Conservation (phyloP, 1,284 basidiomycete species). For the Trametes sp. region DNA sequence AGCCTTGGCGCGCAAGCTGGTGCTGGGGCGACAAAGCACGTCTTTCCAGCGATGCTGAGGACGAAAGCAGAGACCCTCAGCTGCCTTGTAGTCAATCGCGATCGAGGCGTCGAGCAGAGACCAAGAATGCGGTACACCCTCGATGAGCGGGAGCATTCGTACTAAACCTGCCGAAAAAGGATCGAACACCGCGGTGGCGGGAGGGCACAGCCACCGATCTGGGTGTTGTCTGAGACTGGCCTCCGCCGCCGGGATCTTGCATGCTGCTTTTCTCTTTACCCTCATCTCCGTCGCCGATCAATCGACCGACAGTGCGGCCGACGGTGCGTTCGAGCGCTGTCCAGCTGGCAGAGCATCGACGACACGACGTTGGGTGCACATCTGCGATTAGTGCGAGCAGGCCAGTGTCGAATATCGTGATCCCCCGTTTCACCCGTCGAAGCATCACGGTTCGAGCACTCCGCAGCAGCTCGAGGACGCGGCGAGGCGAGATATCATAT, state of each 20-base stretch:
- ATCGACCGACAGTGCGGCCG: neutral
- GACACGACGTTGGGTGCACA: too few species aligned
- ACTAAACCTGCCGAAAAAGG: constrained; percentile 12
- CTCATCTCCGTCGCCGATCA: neutral
- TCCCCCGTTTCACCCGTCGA: neutral
- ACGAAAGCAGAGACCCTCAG: too few species aligned
- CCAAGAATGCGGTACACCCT: neutral
- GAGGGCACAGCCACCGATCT: constrained; percentile 21
- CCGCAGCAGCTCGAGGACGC: constrained; percentile 9
- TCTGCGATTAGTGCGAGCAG: constrained; percentile 9
- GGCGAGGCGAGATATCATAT: constrained; percentile 19
- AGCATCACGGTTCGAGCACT: constrained; percentile 5
- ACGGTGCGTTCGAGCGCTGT: neutral
- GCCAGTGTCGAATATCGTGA: neutral
- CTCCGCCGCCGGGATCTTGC: constrained; percentile 12
- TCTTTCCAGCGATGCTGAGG: too few species aligned
- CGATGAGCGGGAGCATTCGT: constrained; percentile 3
- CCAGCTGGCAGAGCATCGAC: neutral
- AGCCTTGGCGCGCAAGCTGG: neutral
- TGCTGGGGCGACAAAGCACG: too few species aligned
- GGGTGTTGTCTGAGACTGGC: constrained; percentile 4
- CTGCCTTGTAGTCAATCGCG: neutral
- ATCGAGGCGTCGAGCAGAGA: neutral
- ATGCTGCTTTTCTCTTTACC: constrained; percentile 18
- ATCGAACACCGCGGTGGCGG: neutral